Base-by-base conservation (phyloP, 176 grass and related monocot genomes). In the Juncus inflexus region DNA sequence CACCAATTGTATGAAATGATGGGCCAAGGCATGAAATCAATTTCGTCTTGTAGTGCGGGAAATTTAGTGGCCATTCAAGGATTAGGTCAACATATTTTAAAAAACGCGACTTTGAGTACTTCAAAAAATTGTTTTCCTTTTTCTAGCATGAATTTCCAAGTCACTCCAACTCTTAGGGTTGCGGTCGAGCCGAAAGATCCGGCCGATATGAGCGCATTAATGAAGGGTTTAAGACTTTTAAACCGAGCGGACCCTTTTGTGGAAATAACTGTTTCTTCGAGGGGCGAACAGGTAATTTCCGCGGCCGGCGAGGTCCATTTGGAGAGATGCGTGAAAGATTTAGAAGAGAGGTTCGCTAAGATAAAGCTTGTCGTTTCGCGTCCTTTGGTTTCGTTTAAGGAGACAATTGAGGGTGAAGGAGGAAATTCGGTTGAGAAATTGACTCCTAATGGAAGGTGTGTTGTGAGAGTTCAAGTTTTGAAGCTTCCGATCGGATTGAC, bases 61-160 rank as follows among this genome's bases (percentile, higher is more conserved):
- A 90, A 90, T 79, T 72, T 96, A 73, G 77, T 90, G 15, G 91
- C 91, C 43, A 88, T 96, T 66, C 81, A 86, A 76, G 91, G 91
- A 61, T 71, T 96, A 39, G 84, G 81, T n/a, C 77, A 91, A 41
- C 74, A 81, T 52, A 70, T 96, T 66, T 80, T 96, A 68, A 96
- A 96, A 85, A 96, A 81, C 6, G 91, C 91, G 9, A 96, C 91
- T 55, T 69, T 96, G 40, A 90, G 87, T 1, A 90, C 84, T 7
- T 81, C 74, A 0, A 90, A 63, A 83, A 80, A 79, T 73, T 88
- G 84, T 65, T 96, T 82, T 79, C 87, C 91, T 40, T 88, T 96
- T 63, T 87, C 87, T 2, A 91, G 91, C 74, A 88, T 96, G 91
- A 78, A 82, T 79, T 96, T 96, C 76, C 87, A 96, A 73, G 87